phyloP scores from a whole-genome alignment of 1,284 basidiomycete genomes.

The Phlebopus sp. region DNA sequence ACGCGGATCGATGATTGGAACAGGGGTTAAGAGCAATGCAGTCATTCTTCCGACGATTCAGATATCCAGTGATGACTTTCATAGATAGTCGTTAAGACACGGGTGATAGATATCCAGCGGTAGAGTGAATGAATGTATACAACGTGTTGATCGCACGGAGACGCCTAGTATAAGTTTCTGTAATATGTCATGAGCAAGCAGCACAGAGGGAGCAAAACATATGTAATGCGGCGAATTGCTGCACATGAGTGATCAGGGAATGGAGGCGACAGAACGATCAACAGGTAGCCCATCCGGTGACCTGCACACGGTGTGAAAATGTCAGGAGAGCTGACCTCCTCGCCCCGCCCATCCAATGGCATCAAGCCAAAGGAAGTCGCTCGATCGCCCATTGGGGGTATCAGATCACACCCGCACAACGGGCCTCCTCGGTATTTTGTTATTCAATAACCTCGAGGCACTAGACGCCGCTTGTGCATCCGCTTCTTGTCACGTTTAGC shows the following conservation, averaged over 20 bases:
- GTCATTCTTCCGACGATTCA: too few species aligned
- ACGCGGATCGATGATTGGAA: too few species aligned
- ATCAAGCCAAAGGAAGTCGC: constrained; percentile 10
- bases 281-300: too few species aligned
- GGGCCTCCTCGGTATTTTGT: not conserved
- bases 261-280: too few species aligned
- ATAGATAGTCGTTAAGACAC: too few species aligned
- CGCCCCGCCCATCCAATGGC: constrained; percentile 7
- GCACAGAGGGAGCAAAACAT: too few species aligned
- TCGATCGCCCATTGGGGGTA: not conserved
- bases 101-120: not conserved
- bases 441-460: constrained; percentile 19
- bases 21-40: too few species aligned
- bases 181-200: too few species aligned
- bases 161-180: too few species aligned
- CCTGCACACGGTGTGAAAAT: constrained; percentile 9
- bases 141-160: not conserved
- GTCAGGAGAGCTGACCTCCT: constrained; percentile 6
- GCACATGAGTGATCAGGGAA: too few species aligned
- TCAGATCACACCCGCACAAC: not conserved
- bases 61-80: too few species aligned
- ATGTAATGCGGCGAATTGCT: too few species aligned
- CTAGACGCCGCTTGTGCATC: constrained; percentile 26
- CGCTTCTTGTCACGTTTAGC: constrained; percentile 21
- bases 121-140: constrained; percentile 7